Conservation (phyloP, 345 rosid species). For the Geranium brycei region DNA sequence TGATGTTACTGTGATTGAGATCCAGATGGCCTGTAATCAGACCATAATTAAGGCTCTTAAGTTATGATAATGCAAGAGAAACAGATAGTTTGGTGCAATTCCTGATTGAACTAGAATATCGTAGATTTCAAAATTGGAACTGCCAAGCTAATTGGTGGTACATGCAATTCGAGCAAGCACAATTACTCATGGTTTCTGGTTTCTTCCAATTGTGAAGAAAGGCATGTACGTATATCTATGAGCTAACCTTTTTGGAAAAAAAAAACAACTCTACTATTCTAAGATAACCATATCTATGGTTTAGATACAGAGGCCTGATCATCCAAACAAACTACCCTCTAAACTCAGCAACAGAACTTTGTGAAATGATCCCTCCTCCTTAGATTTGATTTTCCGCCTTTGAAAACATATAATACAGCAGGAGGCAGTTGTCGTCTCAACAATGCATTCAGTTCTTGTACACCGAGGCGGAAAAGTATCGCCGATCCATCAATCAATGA, state of each 20-base stretch:
- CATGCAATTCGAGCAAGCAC: neutral
- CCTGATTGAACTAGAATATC: no score
- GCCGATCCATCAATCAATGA: constrained; percentile 40
- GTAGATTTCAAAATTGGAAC: neutral
- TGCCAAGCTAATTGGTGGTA: neutral
- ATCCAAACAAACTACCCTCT: neutral
- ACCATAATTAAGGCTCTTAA: no score
- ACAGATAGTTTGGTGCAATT: no score
- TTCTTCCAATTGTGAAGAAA: neutral
- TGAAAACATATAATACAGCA: constrained; percentile 5
- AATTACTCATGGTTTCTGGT: neutral
- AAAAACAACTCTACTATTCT: neutral
- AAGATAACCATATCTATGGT: neutral
- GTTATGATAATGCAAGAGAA: no score
- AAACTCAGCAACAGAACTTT: neutral
- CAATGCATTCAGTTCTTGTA: constrained; percentile 16
- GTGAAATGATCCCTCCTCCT: neutral
- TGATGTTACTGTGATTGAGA: no score
- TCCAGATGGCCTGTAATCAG: no score
- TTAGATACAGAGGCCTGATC: neutral
- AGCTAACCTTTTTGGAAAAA: neutral
- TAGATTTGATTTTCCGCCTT: neutral
- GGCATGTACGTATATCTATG: neutral
- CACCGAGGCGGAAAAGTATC: constrained; percentile 14
- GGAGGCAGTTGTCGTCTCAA: constrained; percentile 24